Evolutionary conservation across 2,329 filamentous ascomycete species (phyloP).

Genomic region (Colletotrichum sp.): DNA sequence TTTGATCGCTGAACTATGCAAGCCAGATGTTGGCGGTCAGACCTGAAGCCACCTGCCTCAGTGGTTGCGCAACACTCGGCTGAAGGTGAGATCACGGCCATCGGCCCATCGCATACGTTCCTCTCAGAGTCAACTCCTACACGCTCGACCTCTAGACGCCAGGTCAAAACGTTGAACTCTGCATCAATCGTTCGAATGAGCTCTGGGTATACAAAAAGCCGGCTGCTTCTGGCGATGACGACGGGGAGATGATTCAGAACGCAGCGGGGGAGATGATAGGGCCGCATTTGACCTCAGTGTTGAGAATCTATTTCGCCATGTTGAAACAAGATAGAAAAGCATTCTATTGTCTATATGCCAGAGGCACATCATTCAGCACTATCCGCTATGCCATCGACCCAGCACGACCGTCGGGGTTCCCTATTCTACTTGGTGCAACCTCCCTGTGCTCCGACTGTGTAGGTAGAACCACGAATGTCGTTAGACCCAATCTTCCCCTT

Average conservation of each 20-base stretch:
- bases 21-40: too few species aligned
- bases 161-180: not conserved
- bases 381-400: not conserved
- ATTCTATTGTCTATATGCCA: not conserved
- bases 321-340: not conserved
- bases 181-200: not conserved
- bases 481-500: not conserved
- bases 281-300: not conserved
- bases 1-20: too few species aligned
- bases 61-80: too few species aligned
- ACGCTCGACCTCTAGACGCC: fast-evolving
- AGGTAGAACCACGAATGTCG: not conserved
- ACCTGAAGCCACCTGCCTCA: too few species aligned
- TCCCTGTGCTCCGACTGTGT: not conserved
- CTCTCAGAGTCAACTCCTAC: not conserved
- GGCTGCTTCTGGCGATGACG: not conserved
- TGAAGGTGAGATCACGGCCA: fast-evolving
- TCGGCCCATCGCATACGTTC: too few species aligned
- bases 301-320: not conserved
- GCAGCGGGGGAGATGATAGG: not conserved
- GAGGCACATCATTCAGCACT: not conserved
- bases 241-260: not conserved
- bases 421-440: not conserved
- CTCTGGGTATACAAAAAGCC: not conserved
- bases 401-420: not conserved